phyloP scores from a whole-genome alignment of 257 asterid species.

The Solanum etuberosum region DNA sequence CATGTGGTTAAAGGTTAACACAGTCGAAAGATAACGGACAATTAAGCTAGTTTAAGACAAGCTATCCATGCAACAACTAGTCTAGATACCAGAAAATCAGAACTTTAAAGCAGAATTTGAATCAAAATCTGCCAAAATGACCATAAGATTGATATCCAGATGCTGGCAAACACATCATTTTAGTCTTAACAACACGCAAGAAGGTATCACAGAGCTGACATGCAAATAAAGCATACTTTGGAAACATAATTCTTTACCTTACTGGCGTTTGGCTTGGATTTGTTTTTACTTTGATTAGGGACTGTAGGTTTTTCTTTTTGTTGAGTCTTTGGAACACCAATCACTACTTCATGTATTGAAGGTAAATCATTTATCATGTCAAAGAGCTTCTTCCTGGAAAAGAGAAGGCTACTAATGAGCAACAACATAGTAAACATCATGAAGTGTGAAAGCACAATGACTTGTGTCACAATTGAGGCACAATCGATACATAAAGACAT shows the following conservation, averaged over 20 bases:
- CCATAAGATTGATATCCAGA: not conserved
- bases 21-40: not conserved
- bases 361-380: slow-evolving; percentile 71
- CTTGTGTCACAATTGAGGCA: not conserved
- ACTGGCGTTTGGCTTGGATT: slow-evolving; percentile 45
- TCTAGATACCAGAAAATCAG: not conserved
- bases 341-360: slow-evolving; percentile 63
- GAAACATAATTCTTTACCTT: slow-evolving; percentile 16
- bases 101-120: not conserved
- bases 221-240: not conserved
- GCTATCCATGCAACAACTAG: not conserved
- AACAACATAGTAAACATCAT: not conserved
- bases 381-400: slow-evolving; percentile 65
- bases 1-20: not conserved
- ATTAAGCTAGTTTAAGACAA: not conserved
- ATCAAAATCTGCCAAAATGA: not conserved
- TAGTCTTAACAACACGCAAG: not conserved
- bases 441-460: not conserved
- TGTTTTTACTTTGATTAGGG: slow-evolving; percentile 39
- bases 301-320: slow-evolving; percentile 50
- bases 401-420: not conserved
- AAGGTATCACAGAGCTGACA: not conserved
- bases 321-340: slow-evolving; percentile 54
- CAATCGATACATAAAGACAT: not conserved
- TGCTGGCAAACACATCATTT: not conserved